Percentiles rank a stretch among this genome's conserved stretches.
These are phyloP conservation scores for Aspergillus sp. DNA, from an alignment of 2,329 filamentous ascomycete genomes.

Conservation along the genomic window DNA sequence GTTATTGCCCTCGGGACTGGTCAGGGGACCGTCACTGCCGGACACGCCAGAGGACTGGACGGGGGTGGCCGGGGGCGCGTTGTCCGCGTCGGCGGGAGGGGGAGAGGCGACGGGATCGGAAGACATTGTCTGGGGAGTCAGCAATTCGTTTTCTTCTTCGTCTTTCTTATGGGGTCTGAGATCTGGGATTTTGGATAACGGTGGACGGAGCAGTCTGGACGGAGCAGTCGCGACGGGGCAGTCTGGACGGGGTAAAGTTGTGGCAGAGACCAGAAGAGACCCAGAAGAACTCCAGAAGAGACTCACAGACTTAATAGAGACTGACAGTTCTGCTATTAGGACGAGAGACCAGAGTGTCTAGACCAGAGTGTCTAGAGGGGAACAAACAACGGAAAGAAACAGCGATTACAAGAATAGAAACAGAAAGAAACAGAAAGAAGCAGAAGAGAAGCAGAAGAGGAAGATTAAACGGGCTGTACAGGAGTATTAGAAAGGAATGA, in stretches of 20 bases:
- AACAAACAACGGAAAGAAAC: slow-evolving; percentile 10
- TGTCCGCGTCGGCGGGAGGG: slow-evolving; percentile 17
- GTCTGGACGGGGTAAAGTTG: not conserved
- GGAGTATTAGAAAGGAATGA: not conserved
- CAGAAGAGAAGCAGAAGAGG: not conserved
- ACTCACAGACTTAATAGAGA: too few species aligned
- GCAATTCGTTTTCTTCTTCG: not conserved
- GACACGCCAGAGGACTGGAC: slow-evolving; percentile 26
- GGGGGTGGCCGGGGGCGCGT: slow-evolving; percentile 27
- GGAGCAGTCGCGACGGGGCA: too few species aligned
- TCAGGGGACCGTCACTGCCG: slow-evolving; percentile 24
- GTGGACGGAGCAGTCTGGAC: not conserved
- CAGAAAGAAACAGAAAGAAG: not conserved
- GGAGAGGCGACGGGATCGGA: slow-evolving; percentile 25
- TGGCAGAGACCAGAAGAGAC: not conserved
- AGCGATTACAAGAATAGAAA: slow-evolving; percentile 1
- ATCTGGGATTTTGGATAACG: not conserved
- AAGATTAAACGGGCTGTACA: slow-evolving; percentile 1
- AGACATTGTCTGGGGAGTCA: slow-evolving; percentile 19
- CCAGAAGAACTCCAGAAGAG: not conserved
- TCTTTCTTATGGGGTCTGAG: too few species aligned
- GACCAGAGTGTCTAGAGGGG: slow-evolving; percentile 7
- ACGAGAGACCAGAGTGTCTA: not conserved
- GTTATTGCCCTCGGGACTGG: slow-evolving; percentile 31
- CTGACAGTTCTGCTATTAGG: too few species aligned